phyloP scores from a whole-genome alignment of 2,329 filamentous ascomycete genomes.

The Stachybotrys elegans region DNA sequence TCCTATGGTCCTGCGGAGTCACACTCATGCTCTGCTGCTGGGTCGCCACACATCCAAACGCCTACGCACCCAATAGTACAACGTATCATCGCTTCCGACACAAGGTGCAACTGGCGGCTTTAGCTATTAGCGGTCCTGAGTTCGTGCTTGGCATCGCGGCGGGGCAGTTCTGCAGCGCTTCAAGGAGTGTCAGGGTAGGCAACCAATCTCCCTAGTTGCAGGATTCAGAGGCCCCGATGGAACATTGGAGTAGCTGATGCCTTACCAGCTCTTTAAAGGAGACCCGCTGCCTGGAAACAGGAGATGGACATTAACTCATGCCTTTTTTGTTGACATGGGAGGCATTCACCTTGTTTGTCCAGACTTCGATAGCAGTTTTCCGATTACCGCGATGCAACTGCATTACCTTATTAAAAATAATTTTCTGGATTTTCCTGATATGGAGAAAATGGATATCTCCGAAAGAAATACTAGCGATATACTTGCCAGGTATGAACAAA shows the following conservation, averaged over 20 bases:
- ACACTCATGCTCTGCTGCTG: conserved; percentile 38
- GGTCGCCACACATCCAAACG: conserved; percentile 32
- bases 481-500: conserved; percentile 16
- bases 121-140: conserved; percentile 31
- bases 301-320: conserved; percentile 33
- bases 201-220: not conserved
- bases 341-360: conserved; percentile 27
- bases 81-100: conserved; percentile 22
- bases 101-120: conserved; percentile 25
- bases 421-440: conserved; percentile 20
- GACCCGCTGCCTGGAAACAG: conserved; percentile 5
- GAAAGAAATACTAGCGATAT: conserved; percentile 25
- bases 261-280: conserved; percentile 4
- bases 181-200: conserved; percentile 22
- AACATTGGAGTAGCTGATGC: no score
- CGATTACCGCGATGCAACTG: conserved; percentile 29
- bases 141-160: conserved; percentile 27
- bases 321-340: conserved; percentile 36
- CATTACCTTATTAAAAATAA: conserved; percentile 21
- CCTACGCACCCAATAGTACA: conserved; percentile 23
- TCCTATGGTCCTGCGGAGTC: conserved; percentile 30
- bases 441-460: conserved; percentile 17
- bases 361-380: conserved; percentile 23
- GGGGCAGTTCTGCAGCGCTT: conserved; percentile 28
- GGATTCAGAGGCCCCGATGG: not conserved